phyloP scores from a whole-genome alignment of 1,284 basidiomycete species.

The Trametes hirsuta region DNA sequence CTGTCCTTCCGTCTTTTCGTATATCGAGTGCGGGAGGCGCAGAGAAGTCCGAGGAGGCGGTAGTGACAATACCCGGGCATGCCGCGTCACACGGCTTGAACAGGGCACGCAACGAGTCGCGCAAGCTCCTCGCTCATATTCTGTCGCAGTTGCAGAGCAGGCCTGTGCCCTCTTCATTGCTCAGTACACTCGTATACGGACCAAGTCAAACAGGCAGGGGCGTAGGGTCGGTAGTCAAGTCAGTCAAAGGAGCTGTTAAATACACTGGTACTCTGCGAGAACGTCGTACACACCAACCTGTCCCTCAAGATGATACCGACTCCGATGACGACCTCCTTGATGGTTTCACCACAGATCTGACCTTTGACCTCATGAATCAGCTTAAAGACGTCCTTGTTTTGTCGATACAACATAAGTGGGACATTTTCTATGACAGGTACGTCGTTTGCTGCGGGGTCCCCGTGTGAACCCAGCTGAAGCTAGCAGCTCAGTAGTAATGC shows the following conservation, averaged over 20 bases:
- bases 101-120: constrained; percentile 54
- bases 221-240: constrained; percentile 45
- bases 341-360: constrained; percentile 59
- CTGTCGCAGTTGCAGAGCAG: constrained; percentile 59
- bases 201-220: constrained; percentile 34
- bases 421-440: constrained; percentile 54
- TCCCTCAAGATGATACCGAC: constrained; percentile 44
- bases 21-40: constrained; percentile 36
- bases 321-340: constrained; percentile 51
- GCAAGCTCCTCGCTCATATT: constrained; percentile 62
- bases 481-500: constrained; percentile 2
- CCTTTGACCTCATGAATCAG: constrained; percentile 63
- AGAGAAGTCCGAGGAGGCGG: constrained; percentile 24
- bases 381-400: constrained; percentile 62
- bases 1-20: constrained; percentile 36
- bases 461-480: too few relatives aligned
- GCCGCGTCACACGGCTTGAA: constrained; percentile 34
- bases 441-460: constrained; percentile 11
- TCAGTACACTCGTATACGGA: constrained; percentile 41
- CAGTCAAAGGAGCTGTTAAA: constrained; percentile 50
- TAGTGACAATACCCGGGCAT: neutral
- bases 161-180: constrained; percentile 52
- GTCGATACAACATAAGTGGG: constrained; percentile 58
- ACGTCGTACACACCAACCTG: constrained; percentile 20
- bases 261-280: constrained; percentile 35